Percentiles rank a stretch among this genome's conserved stretches.
These are phyloP conservation scores for Candida ulmi DNA, from an alignment of 805 yeast genomes.

Conservation along the genomic window DNA sequence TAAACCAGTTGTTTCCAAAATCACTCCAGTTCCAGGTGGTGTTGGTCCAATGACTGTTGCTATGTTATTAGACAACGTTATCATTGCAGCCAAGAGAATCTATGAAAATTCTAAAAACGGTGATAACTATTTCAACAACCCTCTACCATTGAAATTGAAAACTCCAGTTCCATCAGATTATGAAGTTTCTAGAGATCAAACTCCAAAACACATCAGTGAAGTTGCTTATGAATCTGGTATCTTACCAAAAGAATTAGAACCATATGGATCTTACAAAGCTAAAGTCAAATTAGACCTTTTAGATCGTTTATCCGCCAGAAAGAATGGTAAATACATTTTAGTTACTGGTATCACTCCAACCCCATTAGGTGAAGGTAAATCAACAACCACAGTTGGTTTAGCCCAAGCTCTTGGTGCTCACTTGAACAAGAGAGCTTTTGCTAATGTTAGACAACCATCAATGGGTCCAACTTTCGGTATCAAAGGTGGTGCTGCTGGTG, in stretches of 20 bases:
- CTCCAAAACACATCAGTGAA: slow-evolving; percentile 72
- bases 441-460: slow-evolving; percentile 95
- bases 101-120: slow-evolving; percentile 31
- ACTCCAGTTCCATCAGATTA: slow-evolving; percentile 87
- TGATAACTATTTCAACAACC: slow-evolving; percentile 44
- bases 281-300: slow-evolving; percentile 69
- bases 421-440: slow-evolving; percentile 74
- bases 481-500: slow-evolving; percentile 99
- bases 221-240: slow-evolving; percentile 84
- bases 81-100: slow-evolving; percentile 68
- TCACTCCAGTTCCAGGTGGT: slow-evolving; percentile 98
- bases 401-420: slow-evolving; percentile 97
- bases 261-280: slow-evolving; percentile 85
- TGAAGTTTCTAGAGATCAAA: slow-evolving; percentile 83
- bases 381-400: slow-evolving; percentile 92
- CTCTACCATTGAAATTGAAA: slow-evolving; percentile 48
- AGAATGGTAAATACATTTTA: slow-evolving; percentile 79
- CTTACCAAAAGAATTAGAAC: slow-evolving; percentile 72
- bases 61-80: slow-evolving; percentile 82
- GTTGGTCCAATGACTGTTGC: slow-evolving; percentile 99
- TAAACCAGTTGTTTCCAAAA: slow-evolving; percentile 51
- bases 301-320: slow-evolving; percentile 56
- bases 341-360: slow-evolving; percentile 99
- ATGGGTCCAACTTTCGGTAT: slow-evolving; percentile 99
- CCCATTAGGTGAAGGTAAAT: slow-evolving; percentile 96